phyloP scores from a whole-genome alignment of 805 yeast species.

The Nakazawaea sp. region DNA sequence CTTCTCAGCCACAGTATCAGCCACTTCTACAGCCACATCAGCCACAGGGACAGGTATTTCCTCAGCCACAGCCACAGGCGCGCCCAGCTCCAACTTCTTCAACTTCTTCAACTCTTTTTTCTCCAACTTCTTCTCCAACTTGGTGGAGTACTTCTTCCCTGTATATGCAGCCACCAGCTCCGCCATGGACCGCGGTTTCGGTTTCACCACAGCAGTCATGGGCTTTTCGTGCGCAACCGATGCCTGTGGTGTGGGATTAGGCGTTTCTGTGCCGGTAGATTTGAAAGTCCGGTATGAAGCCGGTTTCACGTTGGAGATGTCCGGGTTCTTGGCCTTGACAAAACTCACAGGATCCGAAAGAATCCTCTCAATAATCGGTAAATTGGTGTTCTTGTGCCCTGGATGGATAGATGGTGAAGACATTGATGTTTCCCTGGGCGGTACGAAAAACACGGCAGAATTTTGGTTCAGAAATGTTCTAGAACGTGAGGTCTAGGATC shows the following conservation, averaged over 20 bases:
- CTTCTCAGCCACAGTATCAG: not conserved
- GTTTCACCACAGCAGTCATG: slow-evolving; percentile 2
- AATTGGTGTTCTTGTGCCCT: slow-evolving; percentile 19
- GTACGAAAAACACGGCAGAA: too few relatives aligned
- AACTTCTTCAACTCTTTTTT: slow-evolving; percentile 17
- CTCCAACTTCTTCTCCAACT: slow-evolving; percentile 31
- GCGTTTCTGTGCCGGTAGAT: slow-evolving; percentile 10
- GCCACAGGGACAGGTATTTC: slow-evolving; percentile 6
- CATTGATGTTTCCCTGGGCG: too few relatives aligned
- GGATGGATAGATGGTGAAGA: too few relatives aligned
- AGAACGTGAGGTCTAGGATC: too few relatives aligned
- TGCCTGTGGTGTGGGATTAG: not conserved
- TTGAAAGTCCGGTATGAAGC: slow-evolving; percentile 38
- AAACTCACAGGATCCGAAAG: slow-evolving; percentile 57
- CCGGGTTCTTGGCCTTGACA: slow-evolving; percentile 52
- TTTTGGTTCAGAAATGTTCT: too few relatives aligned
- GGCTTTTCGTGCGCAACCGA: not conserved
- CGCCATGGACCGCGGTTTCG: slow-evolving; percentile 40
- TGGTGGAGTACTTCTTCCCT: slow-evolving; percentile 45
- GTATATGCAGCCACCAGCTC: slow-evolving; percentile 55
- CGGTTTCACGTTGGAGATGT: slow-evolving; percentile 37
- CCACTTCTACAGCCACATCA: slow-evolving; percentile 16
- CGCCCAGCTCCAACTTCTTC: slow-evolving; percentile 9
- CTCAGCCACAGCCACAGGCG: not conserved
- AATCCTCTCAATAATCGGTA: slow-evolving; percentile 59